Base-by-base conservation (phyloP, 1,284 basidiomycete genomes). In the Stereum hirsutum region DNA sequence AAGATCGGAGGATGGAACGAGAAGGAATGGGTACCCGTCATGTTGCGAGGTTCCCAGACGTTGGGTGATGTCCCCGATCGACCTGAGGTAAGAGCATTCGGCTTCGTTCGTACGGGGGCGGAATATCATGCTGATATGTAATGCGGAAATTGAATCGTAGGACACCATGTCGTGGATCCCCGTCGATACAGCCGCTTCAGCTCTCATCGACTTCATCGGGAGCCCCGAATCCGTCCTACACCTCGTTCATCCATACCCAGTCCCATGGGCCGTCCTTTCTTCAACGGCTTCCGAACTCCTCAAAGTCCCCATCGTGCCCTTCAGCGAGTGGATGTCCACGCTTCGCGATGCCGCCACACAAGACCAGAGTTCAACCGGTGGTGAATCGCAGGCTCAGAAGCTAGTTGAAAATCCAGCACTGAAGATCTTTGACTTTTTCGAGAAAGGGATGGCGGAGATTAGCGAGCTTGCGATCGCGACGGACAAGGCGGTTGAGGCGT, bases 1-100 rank as follows among this genome's bases (percentile, higher is more conserved):
- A 41, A 46, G 5, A 62, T 59, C 43, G 70, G 72, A 1, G 56
- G 55, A 11, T 73, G 72, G 70, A 64, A n/a, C n/a, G n/a, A n/a
- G n/a, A n/a, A n/a, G n/a, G n/a, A n/a, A n/a, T n/a, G n/a, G n/a
- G n/a, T n/a, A n/a, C n/a, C n/a, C n/a, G n/a, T n/a, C n/a, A n/a
- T n/a, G n/a, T n/a, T n/a, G n/a, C n/a, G n/a, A n/a, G n/a, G n/a
- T n/a, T n/a, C n/a, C n/a, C n/a, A n/a, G n/a, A n/a, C n/a, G n/a
- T n/a, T n/a, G n/a, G n/a, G n/a, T n/a, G n/a, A n/a, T n/a, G n/a
- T n/a, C n/a, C n/a, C n/a, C n/a, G n/a, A n/a, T n/a, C n/a, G n/a
- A n/a, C n/a, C n/a, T n/a, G n/a, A n/a, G n/a, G n/a, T n/a, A n/a
- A n/a, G n/a, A n/a, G n/a, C n/a, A n/a, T n/a, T n/a, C n/a, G n/a